phyloP scores from a whole-genome alignment of 148 eudicot species.

The Rhododendron molle region DNA sequence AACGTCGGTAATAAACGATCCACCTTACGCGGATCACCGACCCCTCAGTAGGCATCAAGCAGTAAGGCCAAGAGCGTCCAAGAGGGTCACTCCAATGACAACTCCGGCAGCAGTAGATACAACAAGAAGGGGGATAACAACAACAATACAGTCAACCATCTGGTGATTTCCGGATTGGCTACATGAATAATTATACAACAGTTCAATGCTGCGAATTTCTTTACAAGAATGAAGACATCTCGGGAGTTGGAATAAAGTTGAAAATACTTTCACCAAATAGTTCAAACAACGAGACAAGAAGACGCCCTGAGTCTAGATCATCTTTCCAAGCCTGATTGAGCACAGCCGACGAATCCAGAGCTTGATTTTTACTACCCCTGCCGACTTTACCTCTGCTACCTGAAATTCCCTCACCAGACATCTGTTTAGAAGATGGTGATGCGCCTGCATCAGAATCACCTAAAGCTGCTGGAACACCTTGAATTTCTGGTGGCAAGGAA shows the following conservation, averaged over 20 bases:
- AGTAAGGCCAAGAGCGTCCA: no score
- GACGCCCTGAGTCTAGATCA: slow-evolving; percentile 57
- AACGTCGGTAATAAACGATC: no score
- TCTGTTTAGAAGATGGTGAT: slow-evolving; percentile 28
- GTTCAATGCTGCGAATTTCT: not conserved
- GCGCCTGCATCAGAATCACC: slow-evolving; percentile 14
- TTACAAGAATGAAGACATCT: slow-evolving; percentile 54
- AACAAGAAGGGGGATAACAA: no score
- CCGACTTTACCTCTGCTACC: slow-evolving; percentile 13
- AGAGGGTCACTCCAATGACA: no score
- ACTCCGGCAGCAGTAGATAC: no score
- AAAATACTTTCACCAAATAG: slow-evolving; percentile 60
- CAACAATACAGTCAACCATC: no score
- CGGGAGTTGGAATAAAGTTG: slow-evolving; percentile 57
- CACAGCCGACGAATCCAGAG: slow-evolving; percentile 33
- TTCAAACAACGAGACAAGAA: slow-evolving; percentile 44
- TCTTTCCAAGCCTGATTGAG: slow-evolving; percentile 68
- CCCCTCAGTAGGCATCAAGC: no score
- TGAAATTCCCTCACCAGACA: not conserved
- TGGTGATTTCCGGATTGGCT: no score
- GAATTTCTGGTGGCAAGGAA: slow-evolving; percentile 26
- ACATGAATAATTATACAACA: not conserved
- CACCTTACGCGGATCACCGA: no score
- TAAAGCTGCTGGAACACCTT: slow-evolving; percentile 18
- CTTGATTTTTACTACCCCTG: slow-evolving; percentile 13